These are phyloP conservation scores for Leccinum longicurvipes DNA, from an alignment of 768 basidiomycete genomes.

Conservation along the genomic window DNA sequence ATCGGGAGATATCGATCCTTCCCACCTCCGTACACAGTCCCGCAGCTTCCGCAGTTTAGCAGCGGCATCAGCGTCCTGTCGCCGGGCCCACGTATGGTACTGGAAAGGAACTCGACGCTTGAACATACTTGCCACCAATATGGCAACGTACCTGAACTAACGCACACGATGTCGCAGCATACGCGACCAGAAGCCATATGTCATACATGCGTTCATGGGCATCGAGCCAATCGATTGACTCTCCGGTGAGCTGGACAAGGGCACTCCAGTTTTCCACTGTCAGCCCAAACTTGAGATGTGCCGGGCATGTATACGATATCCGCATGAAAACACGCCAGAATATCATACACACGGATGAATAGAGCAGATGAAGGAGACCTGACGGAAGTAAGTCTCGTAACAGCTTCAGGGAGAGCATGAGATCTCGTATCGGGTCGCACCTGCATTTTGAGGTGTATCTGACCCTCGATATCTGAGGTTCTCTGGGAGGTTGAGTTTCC, in stretches of 20 bases:
- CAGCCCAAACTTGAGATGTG: conserved; percentile 82
- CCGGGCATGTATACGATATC: conserved; percentile 89
- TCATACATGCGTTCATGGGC: conserved; percentile 78
- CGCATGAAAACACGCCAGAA: conserved; percentile 99
- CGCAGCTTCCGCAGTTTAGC: conserved; percentile 73
- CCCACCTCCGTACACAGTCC: conserved; percentile 87
- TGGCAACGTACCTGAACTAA: conserved; percentile 71
- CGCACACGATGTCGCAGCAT: conserved; percentile 84
- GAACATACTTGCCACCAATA: neutral
- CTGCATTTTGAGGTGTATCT: conserved; percentile 61
- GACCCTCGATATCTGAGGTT: conserved; percentile 74
- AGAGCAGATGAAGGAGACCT: conserved; percentile 88
- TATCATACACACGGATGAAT: conserved; percentile 90
- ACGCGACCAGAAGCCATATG: conserved; percentile 82
- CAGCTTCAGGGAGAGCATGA: neutral
- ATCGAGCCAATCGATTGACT: conserved; percentile 89
- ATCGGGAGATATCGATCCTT: conserved; percentile 79
- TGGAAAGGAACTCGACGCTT: conserved; percentile 30
- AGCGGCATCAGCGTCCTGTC: conserved; percentile 73
- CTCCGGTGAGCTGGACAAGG: conserved; percentile 68
- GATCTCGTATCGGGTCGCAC: conserved; percentile 39
- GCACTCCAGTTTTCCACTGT: conserved; percentile 77
- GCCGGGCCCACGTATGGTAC: conserved; percentile 93
- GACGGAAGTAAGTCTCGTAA: conserved; percentile 1
- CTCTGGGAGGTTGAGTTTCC: conserved; percentile 77